Evolutionary conservation across 345 rosid genomes (phyloP).

Genomic region (Angophora floribunda): DNA sequence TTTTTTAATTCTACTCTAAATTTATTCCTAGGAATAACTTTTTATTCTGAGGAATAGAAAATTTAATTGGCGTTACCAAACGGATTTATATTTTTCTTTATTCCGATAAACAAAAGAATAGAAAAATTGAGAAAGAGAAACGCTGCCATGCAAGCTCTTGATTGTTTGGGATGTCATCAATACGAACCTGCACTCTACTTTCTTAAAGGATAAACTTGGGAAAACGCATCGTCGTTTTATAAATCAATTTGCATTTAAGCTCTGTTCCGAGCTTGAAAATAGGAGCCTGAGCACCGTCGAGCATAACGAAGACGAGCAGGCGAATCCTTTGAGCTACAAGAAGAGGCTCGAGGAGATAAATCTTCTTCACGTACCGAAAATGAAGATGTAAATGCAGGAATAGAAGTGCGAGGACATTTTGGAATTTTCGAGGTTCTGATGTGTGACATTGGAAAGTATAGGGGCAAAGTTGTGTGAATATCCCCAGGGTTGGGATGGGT

Average conservation of each 20-base stretch:
- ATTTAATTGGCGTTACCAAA: too few species aligned
- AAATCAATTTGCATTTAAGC: slow-evolving; percentile 16
- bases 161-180: slow-evolving; percentile 2
- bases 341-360: slow-evolving; percentile 30
- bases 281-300: slow-evolving; percentile 64
- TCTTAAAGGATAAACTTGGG: slow-evolving; percentile 55
- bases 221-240: slow-evolving; percentile 36
- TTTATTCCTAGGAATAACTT: too few species aligned
- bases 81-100: too few species aligned
- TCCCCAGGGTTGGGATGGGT: fast-evolving
- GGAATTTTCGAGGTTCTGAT: neutral
- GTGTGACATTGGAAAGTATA: neutral
- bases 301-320: slow-evolving; percentile 8
- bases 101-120: too few species aligned
- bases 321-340: slow-evolving; percentile 16
- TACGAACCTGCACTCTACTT: slow-evolving; percentile 60
- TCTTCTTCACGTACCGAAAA: neutral
- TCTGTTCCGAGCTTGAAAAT: slow-evolving; percentile 28
- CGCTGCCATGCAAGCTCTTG: neutral
- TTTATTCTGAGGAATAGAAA: too few species aligned
- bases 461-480: neutral
- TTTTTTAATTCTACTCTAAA: too few species aligned
- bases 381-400: neutral
- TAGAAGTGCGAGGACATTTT: neutral
- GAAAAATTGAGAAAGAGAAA: too few species aligned